Evolutionary conservation across 345 rosid genomes (phyloP), one percentile per base, ranked within the genome.

Genomic region (Durio zibethinus): DNA sequence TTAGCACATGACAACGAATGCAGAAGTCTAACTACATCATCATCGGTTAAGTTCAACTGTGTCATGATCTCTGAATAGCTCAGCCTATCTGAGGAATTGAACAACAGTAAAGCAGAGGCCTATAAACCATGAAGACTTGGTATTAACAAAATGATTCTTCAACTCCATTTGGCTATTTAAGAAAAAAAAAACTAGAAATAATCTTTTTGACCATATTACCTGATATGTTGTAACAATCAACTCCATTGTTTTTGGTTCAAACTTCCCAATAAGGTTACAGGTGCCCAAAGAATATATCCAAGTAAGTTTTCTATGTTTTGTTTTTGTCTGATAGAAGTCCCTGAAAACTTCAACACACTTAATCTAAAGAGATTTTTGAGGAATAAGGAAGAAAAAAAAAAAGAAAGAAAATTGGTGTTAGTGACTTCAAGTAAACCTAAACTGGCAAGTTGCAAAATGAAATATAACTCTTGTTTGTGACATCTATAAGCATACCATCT

Each of bases 201-300:
- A 63, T 35, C 15, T 38, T 54, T 52, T 12, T 11, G 29, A 38
- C 4, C 11, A 35, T 27, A 63, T 64, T 73, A 91, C 93, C 88
- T 91, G 95, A 80, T 88, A 88, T 33, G 93, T 91, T 29, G 92
- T 82, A 65, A 91, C 95, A 74, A 91, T 78, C 84, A 91, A 45
- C 82, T 91, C 93, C 48, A 88, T 86, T 23, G 82, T 56, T 82
- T 90, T 91, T 65, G 81, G 83, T 47, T 86, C 93, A 82, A 91
- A 91, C 80, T 85, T 91, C 56, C 92, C 92, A 67, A 60, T 73
- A 31, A 91, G 80, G 75, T 89, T 86, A 77, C 93, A 91, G 60
- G 89, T 85, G 33, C 93, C 93, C 77, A 89, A 52, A 3, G 95
- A 91, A 61, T 88, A 91, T 53, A 89, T 89, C 95, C 93, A 89